These are phyloP conservation scores for Apostasia shenzhenica DNA, from an alignment of 106 monocot species.

Conservation along the genomic window DNA sequence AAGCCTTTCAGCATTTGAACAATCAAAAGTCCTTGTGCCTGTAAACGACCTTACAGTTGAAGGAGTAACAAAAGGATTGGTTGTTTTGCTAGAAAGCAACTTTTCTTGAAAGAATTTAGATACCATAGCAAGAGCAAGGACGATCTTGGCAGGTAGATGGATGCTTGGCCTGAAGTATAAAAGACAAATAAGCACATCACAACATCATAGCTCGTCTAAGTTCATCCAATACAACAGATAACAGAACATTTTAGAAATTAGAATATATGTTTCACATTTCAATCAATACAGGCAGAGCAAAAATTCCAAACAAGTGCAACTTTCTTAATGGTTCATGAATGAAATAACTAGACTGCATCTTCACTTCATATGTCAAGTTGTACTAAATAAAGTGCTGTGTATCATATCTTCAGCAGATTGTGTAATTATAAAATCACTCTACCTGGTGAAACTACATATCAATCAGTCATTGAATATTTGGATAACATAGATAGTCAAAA, in stretches of 20 bases:
- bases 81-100: slow-evolving; percentile 16
- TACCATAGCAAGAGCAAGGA: slow-evolving; percentile 25
- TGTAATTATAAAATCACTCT: neutral
- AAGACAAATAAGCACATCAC: slow-evolving; percentile 2
- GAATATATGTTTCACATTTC: neutral
- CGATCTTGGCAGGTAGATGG: slow-evolving; percentile 48
- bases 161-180: slow-evolving; percentile 55
- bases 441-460: neutral
- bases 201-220: neutral
- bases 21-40: slow-evolving; percentile 67
- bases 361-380: neutral
- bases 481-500: neutral
- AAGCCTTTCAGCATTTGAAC: slow-evolving; percentile 55
- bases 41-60: slow-evolving; percentile 30
- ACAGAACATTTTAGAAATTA: neutral
- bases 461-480: neutral
- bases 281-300: neutral
- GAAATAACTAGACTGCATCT: neutral
- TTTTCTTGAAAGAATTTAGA: slow-evolving; percentile 27
- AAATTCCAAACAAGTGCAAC: neutral
- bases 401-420: neutral
- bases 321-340: neutral
- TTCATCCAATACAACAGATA: too few species aligned
- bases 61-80: slow-evolving; percentile 21
- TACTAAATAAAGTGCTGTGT: neutral